Base-by-base conservation (phyloP, 2,329 filamentous ascomycete genomes). In the Scleromitrula shiraiana region DNA sequence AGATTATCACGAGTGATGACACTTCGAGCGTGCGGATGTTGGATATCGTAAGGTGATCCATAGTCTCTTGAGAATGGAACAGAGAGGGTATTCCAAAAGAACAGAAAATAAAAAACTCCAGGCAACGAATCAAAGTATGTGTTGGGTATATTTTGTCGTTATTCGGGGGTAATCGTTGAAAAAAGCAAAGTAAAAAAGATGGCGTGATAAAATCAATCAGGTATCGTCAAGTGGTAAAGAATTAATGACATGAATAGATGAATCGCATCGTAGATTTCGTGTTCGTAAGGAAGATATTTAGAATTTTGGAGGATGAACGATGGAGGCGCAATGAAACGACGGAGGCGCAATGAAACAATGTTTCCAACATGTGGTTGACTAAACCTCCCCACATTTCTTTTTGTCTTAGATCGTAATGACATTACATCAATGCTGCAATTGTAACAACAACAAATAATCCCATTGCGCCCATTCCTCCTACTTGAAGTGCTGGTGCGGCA, bases 41-140 rank as follows among this genome's bases (percentile, higher is more conserved):
- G 5, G 17, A n/a, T 12, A 20, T 7, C 5, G 14, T 10, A 23
- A 9, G 26, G 12, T n/a, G 20, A 41, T 30, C 26, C 14, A 39
- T 6, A 24, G 20, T 10, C 20, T 41, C 20, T 23, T 15, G 40
- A n/a, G n/a, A n/a, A n/a, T 32, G 22, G 41, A 9, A 26, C 19
- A 38, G 40, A 29, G 20, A 41, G 36, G 41, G 23, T 19, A 24
- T 12, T 41, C 22, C 20, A 44, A 41, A 44, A n/a, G n/a, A n/a
- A n/a, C n/a, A n/a, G n/a, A n/a, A n/a, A n/a, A n/a, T n/a, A n/a
- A n/a, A n/a, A n/a, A 35, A 46, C 44, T 47, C 44, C 44, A 33
- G 37, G 37, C 33, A 41, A 47, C 37, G 44, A 47, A 47, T 47
- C 44, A 41, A 35, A 33, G 39, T 47, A 41, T 47, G 44, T 27